A percentile compares a stretch with the other conserved stretches of the same genome.
Conservation (phyloP, 179 eudicot species). For the Gypsophila paniculata region DNA sequence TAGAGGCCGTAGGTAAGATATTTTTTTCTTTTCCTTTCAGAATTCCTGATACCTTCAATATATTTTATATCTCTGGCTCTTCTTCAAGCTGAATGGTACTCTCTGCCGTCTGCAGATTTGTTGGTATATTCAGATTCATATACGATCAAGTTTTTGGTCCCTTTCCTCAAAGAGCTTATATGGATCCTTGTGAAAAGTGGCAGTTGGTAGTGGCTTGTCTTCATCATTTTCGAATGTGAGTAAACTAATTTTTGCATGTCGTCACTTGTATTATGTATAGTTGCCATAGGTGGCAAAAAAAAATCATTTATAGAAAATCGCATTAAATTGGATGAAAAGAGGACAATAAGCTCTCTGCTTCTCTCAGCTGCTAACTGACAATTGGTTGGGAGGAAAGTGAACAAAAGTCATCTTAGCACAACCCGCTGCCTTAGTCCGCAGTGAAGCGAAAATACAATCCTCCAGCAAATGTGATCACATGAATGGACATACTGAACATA, state of each 20-base stretch:
- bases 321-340: neutral
- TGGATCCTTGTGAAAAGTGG: slow-evolving; percentile 92
- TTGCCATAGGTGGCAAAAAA: neutral
- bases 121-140: slow-evolving; percentile 89
- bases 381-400: neutral
- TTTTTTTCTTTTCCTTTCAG: neutral
- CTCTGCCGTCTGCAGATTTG: slow-evolving; percentile 52
- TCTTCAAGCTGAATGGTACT: slow-evolving; percentile 12
- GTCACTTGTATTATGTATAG: neutral
- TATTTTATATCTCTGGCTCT: slow-evolving; percentile 7
- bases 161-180: slow-evolving; percentile 94
- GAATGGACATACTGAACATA: neutral
- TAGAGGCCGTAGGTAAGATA: slow-evolving; percentile 73
- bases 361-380: neutral
- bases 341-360: slow-evolving; percentile 4
- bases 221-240: slow-evolving; percentile 87
- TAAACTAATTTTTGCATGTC: neutral
- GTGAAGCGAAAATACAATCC: neutral
- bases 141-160: slow-evolving; percentile 95
- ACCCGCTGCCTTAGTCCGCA: neutral
- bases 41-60: neutral
- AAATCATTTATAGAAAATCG: too few species aligned
- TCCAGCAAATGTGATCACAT: neutral
- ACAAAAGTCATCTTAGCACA: neutral
- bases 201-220: slow-evolving; percentile 90